These are phyloP conservation scores for Draba incana DNA, from an alignment of 345 rosid species.

Conservation along the genomic window DNA sequence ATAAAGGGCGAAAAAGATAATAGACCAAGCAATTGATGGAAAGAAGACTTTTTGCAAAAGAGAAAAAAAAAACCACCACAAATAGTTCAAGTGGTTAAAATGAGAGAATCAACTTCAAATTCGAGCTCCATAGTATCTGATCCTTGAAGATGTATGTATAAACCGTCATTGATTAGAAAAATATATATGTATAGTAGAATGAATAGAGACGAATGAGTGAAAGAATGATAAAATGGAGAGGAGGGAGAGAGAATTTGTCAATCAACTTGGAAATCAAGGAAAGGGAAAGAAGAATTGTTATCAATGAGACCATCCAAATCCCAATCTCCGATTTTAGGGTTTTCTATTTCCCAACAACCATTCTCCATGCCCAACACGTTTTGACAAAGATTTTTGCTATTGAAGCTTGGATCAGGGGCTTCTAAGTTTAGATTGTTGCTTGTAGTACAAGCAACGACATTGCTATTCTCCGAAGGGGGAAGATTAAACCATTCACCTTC, in stretches of 20 bases:
- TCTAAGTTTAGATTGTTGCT: conserved; percentile 48
- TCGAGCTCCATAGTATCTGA: neutral
- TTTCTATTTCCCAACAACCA: conserved; percentile 66
- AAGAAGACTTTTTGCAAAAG: conserved; percentile 3
- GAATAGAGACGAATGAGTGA: conserved; percentile 16
- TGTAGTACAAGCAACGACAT: conserved; percentile 46
- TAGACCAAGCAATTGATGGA: neutral
- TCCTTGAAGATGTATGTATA: conserved; percentile 22
- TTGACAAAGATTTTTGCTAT: conserved; percentile 39
- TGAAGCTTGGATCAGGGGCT: conserved; percentile 57
- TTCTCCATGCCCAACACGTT: conserved; percentile 60
- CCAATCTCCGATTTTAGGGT: conserved; percentile 86
- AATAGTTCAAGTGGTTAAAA: conserved; percentile 1
- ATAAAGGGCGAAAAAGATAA: neutral
- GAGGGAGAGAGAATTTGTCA: conserved; percentile 31
- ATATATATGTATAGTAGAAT: conserved; percentile 27
- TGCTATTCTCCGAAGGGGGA: conserved; percentile 53
- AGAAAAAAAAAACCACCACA: neutral
- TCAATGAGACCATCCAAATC: conserved; percentile 83
- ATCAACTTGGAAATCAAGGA: conserved; percentile 80
- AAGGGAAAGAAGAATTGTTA: conserved; percentile 70
- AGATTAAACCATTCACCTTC: conserved; percentile 53
- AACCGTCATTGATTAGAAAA: neutral
- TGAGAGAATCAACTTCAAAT: conserved; percentile 16
- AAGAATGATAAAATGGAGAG: conserved; percentile 16